phyloP scores from a whole-genome alignment of 441 rosid genomes.

The Pelargonium cotyledonis region DNA sequence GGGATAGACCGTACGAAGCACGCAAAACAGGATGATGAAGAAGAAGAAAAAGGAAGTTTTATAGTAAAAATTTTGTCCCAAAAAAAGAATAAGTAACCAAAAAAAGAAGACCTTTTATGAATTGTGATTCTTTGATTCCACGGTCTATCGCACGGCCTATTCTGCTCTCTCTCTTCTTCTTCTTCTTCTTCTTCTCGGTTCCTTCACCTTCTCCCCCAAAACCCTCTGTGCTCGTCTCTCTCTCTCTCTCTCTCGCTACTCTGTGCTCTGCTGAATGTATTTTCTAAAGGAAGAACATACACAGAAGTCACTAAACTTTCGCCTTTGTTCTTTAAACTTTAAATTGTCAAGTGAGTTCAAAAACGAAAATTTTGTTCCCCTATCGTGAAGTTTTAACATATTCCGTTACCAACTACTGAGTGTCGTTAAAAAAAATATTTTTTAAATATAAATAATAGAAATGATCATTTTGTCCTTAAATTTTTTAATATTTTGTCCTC shows the following conservation, averaged over 20 bases:
- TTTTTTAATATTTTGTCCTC: too few relatives aligned
- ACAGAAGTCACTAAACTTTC: too few relatives aligned
- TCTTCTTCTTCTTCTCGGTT: background rate
- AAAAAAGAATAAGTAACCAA: slow-evolving; percentile 16
- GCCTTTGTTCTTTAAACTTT: too few relatives aligned
- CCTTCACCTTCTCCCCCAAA: slow-evolving; percentile 1
- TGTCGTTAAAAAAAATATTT: too few relatives aligned
- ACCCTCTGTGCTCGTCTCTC: background rate
- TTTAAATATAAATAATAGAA: too few relatives aligned
- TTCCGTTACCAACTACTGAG: too few relatives aligned
- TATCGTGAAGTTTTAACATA: too few relatives aligned
- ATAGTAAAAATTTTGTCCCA: slow-evolving; percentile 1
- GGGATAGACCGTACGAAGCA: slow-evolving; percentile 90
- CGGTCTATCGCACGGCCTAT: slow-evolving; percentile 8
- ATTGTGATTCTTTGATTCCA: slow-evolving; percentile 8
- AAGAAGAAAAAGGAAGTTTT: slow-evolving; percentile 14
- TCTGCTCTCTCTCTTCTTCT: slow-evolving; percentile 7
- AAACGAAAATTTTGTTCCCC: too few relatives aligned
- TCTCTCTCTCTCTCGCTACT: background rate
- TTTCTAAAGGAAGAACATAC: too few relatives aligned
- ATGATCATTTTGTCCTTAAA: too few relatives aligned
- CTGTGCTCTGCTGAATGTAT: too few relatives aligned
- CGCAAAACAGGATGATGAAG: slow-evolving; percentile 36
- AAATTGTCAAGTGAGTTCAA: too few relatives aligned
- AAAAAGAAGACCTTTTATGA: background rate